Evolutionary conservation across 1,139 yeast genomes (phyloP).

Genomic region (Zygoascus sp.): DNA sequence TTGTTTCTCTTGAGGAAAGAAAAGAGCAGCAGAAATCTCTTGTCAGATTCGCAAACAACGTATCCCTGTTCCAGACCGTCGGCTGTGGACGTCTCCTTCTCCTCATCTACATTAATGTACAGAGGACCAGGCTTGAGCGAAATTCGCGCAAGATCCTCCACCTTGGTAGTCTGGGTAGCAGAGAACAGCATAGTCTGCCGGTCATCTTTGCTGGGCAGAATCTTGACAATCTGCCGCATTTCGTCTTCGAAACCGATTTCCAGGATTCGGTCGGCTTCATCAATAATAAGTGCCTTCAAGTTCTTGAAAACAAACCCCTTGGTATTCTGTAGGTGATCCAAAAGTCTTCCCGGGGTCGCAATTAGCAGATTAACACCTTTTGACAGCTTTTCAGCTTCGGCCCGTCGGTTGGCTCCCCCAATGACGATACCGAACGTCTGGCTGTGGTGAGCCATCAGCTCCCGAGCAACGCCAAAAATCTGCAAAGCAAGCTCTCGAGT

Average conservation of each 20-base stretch:
- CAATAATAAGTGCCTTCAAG: conserved; percentile 87
- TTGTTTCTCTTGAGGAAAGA: conserved; percentile 88
- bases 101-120: conserved; percentile 89
- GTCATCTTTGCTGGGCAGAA: conserved; percentile 77
- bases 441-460: conserved; percentile 82
- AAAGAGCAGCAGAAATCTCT: conserved; percentile 81
- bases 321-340: conserved; percentile 95
- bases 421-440: conserved; percentile 96
- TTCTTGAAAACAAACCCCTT: conserved; percentile 91
- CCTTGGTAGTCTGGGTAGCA: conserved; percentile 98
- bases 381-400: conserved; percentile 87
- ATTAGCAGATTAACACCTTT: conserved; percentile 91
- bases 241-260: conserved; percentile 98
- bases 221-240: conserved; percentile 93
- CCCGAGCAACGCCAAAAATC: conserved; percentile 94
- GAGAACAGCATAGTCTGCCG: conserved; percentile 97
- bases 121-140: conserved; percentile 93
- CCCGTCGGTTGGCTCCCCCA: conserved; percentile 97
- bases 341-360: conserved; percentile 95
- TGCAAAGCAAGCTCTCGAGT: conserved; percentile 93
- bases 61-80: conserved; percentile 98
- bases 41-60: conserved; percentile 95
- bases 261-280: conserved; percentile 94
- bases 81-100: conserved; percentile 76
- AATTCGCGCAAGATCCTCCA: conserved; percentile 94